phyloP scores from a whole-genome alignment of 1,139 yeast genomes.

The Candida sp. region DNA sequence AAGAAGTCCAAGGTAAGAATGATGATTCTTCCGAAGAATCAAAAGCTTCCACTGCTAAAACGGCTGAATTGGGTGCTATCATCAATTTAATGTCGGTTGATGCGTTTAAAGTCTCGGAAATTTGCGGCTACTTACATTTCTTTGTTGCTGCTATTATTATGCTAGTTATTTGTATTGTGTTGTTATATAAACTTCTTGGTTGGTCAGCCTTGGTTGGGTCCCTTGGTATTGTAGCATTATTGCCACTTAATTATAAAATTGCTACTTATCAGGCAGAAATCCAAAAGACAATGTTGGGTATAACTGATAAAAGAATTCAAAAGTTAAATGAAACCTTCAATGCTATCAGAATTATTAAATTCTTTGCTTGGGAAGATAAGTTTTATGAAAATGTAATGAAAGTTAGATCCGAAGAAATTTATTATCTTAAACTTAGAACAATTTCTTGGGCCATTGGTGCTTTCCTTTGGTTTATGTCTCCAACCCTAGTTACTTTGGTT shows the following conservation, averaged over 20 bases:
- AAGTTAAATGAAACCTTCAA: conserved; percentile 92
- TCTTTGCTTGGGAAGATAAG: conserved; percentile 94
- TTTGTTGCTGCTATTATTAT: conserved; percentile 72
- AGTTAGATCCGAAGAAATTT: conserved; percentile 72
- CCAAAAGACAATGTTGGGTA: conserved; percentile 72
- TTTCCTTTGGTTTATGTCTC: conserved; percentile 76
- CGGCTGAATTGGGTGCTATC: conserved; percentile 85
- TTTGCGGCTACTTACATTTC: conserved; percentile 84
- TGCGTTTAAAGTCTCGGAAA: conserved; percentile 89
- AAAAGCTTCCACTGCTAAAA: conserved; percentile 40
- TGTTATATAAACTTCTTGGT: conserved; percentile 73
- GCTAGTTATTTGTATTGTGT: conserved; percentile 61
- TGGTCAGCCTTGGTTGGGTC: conserved; percentile 91
- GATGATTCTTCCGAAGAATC: conserved; percentile 1
- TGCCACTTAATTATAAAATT: conserved; percentile 74
- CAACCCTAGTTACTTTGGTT: conserved; percentile 72
- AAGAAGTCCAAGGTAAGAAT: conserved; percentile 14
- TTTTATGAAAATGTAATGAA: conserved; percentile 70
- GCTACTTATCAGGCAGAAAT: conserved; percentile 59
- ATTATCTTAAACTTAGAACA: conserved; percentile 55
- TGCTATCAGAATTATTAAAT: conserved; percentile 89
- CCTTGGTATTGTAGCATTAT: conserved; percentile 52
- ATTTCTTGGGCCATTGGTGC: conserved; percentile 65
- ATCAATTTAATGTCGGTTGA: conserved; percentile 96
- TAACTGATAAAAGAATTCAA: conserved; percentile 89